phyloP scores from a whole-genome alignment of 768 basidiomycete genomes.

The Naganishia vishniacii region DNA sequence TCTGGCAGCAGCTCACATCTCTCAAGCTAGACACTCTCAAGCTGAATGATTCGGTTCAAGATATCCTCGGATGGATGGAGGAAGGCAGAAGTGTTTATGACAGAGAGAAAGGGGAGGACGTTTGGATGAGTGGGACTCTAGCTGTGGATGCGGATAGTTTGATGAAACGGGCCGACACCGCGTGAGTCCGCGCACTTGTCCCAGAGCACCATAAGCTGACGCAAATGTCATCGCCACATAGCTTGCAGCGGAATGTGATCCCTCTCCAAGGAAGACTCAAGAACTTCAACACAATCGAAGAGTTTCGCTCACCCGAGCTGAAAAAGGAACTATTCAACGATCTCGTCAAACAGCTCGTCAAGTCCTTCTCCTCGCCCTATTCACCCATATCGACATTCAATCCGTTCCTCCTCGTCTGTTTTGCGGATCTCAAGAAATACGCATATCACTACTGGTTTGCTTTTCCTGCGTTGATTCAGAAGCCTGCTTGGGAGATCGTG shows the following conservation, averaged over 20 bases:
- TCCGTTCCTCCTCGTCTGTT: conserved; percentile 83
- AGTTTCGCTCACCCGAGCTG: conserved; percentile 73
- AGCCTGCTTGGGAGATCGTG: conserved; percentile 79
- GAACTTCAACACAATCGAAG: conserved; percentile 96
- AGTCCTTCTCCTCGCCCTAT: conserved; percentile 28
- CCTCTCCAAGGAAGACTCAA: conserved; percentile 64
- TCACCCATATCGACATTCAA: conserved; percentile 53
- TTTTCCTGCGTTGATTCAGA: conserved; percentile 83
- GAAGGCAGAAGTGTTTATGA: conserved; percentile 69
- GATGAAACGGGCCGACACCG: conserved; percentile 30
- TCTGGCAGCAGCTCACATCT: conserved; percentile 84
- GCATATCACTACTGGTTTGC: conserved; percentile 98
- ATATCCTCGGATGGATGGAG: conserved; percentile 64
- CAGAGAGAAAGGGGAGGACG: conserved; percentile 58
- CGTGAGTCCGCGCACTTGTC: conserved; percentile 31
- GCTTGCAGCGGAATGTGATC: conserved; percentile 29
- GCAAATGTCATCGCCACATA: neutral
- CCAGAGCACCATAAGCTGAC: neutral
- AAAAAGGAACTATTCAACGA: conserved; percentile 80
- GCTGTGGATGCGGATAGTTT: conserved; percentile 42
- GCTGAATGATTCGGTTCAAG: conserved; percentile 60
- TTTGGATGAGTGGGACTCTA: conserved; percentile 57
- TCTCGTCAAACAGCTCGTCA: conserved; percentile 54
- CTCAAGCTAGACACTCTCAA: conserved; percentile 87
- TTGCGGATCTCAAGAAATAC: conserved; percentile 96